Percentiles rank a stretch among this genome's conserved stretches.
These are phyloP conservation scores for Fusarium sp. DNA, from an alignment of 2,329 filamentous ascomycete genomes.

Conservation along the genomic window DNA sequence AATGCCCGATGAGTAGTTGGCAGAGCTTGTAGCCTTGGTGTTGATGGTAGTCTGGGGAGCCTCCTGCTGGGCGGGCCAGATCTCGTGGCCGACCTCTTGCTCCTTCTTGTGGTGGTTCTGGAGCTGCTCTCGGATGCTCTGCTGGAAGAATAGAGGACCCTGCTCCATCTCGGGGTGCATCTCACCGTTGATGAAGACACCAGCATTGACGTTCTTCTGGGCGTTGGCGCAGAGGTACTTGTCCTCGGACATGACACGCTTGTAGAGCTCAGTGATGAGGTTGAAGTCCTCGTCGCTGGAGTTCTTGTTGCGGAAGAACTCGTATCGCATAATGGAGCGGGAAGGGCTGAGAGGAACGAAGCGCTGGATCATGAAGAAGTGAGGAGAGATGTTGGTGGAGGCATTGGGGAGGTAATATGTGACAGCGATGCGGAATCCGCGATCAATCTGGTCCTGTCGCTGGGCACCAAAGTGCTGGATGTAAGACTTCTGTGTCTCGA, in stretches of 20 bases:
- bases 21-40: slow-evolving; percentile 38
- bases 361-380: slow-evolving; percentile 71
- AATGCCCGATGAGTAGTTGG: slow-evolving; percentile 47
- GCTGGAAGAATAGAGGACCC: slow-evolving; percentile 65
- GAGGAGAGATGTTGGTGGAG: slow-evolving; percentile 59
- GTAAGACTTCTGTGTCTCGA: slow-evolving; percentile 56
- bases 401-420: slow-evolving; percentile 62
- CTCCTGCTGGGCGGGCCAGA: slow-evolving; percentile 59
- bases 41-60: slow-evolving; percentile 41
- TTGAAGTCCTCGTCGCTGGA: slow-evolving; percentile 66
- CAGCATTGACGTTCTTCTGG: slow-evolving; percentile 68
- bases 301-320: slow-evolving; percentile 69
- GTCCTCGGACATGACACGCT: slow-evolving; percentile 70
- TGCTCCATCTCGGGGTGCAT: slow-evolving; percentile 69
- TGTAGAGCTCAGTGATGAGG: slow-evolving; percentile 66
- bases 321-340: slow-evolving; percentile 65
- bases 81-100: slow-evolving; percentile 53
- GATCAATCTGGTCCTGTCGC: slow-evolving; percentile 56
- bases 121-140: slow-evolving; percentile 56
- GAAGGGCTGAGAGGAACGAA: slow-evolving; percentile 64
- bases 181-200: slow-evolving; percentile 69
- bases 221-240: slow-evolving; percentile 67
- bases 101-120: slow-evolving; percentile 58
- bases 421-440: slow-evolving; percentile 54
- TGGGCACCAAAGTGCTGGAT: slow-evolving; percentile 60